phyloP scores from a whole-genome alignment of 148 eudicot species.

The Silene latifolia region DNA sequence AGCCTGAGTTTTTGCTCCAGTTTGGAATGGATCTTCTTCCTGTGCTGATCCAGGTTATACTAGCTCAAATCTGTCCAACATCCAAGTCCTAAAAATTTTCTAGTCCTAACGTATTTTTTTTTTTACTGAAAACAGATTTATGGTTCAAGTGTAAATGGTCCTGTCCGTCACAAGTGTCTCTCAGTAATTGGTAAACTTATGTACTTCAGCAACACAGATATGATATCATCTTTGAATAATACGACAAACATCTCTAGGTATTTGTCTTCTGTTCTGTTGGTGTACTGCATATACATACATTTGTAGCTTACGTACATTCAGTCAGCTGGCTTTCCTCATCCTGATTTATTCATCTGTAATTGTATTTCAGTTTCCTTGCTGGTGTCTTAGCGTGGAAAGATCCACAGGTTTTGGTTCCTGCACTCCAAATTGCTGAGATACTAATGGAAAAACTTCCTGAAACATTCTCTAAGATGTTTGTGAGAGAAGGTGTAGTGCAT shows the following conservation, averaged over 20 bases:
- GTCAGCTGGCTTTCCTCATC: constrained; percentile 5
- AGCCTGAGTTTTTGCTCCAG: constrained; percentile 89
- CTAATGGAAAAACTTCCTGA: constrained; percentile 95
- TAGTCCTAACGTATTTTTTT: not conserved
- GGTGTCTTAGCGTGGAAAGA: constrained; percentile 98
- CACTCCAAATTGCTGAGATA: constrained; percentile 94
- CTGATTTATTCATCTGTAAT: not conserved
- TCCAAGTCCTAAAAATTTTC: not conserved
- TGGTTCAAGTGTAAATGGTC: constrained; percentile 96
- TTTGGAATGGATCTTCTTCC: constrained; percentile 95
- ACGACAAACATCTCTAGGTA: constrained; percentile 87
- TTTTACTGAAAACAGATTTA: constrained; percentile 54
- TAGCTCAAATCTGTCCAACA: not conserved
- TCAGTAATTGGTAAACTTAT: constrained; percentile 90
- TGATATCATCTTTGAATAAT: constrained; percentile 70
- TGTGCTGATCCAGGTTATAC: constrained; percentile 77
- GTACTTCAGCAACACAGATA: constrained; percentile 87
- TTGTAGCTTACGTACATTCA: not conserved
- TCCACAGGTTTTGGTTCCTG: constrained; percentile 90
- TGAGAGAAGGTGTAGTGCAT: constrained; percentile 96
- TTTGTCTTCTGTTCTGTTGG: constrained; percentile 1
- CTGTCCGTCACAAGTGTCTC: constrained; percentile 96
- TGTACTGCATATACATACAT: not conserved
- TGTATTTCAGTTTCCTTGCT: constrained; percentile 68
- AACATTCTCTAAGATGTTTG: constrained; percentile 86